A percentile compares a stretch with the other conserved stretches of the same genome.
Evolutionary conservation across 202 grass and related monocot species (phyloP).

Genomic region (Eragrostis tef): DNA sequence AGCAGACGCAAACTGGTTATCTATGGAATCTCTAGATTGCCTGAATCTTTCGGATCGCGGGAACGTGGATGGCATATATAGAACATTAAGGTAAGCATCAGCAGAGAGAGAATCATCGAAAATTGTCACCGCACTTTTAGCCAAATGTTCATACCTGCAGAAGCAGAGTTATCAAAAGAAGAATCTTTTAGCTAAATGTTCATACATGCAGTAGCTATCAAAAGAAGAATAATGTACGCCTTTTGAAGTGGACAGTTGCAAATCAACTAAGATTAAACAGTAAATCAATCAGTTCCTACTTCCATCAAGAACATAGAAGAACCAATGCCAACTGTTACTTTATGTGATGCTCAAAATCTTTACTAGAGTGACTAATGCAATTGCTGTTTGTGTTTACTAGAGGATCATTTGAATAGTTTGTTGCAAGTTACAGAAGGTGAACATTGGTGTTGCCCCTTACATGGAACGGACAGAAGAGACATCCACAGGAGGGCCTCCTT

Average conservation of each 20-base stretch:
- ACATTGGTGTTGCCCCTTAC: slow-evolving; percentile 53
- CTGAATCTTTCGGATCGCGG: slow-evolving; percentile 86
- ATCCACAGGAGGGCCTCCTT: slow-evolving; percentile 91
- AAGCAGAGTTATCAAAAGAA: slow-evolving; percentile 39
- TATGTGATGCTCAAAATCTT: neutral
- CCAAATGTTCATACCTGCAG: slow-evolving; percentile 91
- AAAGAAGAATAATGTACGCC: slow-evolving; percentile 12
- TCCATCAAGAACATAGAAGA: neutral
- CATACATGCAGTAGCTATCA: slow-evolving; percentile 67
- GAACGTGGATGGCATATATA: slow-evolving; percentile 94
- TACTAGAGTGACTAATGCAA: slow-evolving; percentile 7
- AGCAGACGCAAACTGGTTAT: slow-evolving; percentile 47
- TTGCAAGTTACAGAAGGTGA: slow-evolving; percentile 12
- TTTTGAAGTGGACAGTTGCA: neutral
- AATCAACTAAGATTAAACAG: slow-evolving; percentile 4
- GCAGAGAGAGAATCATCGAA: slow-evolving; percentile 99
- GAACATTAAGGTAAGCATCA: slow-evolving; percentile 92
- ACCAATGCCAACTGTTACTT: neutral
- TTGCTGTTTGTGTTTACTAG: neutral
- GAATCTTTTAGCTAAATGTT: slow-evolving; percentile 81
- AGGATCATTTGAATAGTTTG: neutral
- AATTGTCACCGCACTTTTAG: slow-evolving; percentile 82
- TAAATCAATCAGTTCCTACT: slow-evolving; percentile 20
- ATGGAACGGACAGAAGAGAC: slow-evolving; percentile 85
- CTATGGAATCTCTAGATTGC: slow-evolving; percentile 57